Evolutionary conservation across 1,284 basidiomycete species (phyloP), one percentile per base, ranked within the genome.

Genomic region (Irpex lacteus): DNA sequence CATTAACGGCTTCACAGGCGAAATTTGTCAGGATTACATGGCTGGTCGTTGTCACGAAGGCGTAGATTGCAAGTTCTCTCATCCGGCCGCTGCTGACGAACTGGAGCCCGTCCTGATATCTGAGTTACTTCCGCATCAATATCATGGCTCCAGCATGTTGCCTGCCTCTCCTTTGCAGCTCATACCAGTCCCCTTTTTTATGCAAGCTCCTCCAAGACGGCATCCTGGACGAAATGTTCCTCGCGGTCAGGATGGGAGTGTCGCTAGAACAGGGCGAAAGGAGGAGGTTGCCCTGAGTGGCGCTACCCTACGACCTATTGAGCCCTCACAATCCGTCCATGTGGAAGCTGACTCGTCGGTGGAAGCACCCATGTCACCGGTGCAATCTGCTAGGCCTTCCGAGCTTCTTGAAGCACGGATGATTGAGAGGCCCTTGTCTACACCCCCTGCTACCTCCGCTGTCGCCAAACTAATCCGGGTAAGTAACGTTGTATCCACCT

Each of bases 41-140:
- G 68, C 73, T 0, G 80, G 81, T 0, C 66, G 65, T 9, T 82
- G 80, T 69, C 64, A 67, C 9, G 69, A 77, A 19, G 80, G 78
- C 9, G 67, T 70, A 18, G 76, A 82, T 63, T 82, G 81, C 66
- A 74, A 68, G 63, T 72, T 74, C 50, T 72, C 74, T 19, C 81
- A 83, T 62, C 75, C 78, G 4, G 74, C 74, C 26, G 70, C 26
- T 8, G 52, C 32, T 8, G 50, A 59, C 34, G 55, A 63, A 19
- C 40, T 8, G 52, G 47, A 65, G 13, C 36, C 26, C 34, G 11
- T 21, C 53, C 2, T 58, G 8, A 5, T 62, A 9, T 44, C 60
- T 8, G 61, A 61, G 9, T 34, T 60, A 2, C 60, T 34, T 5
- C 15, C 62, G 11, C 26, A 59, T 32, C 26, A 59, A 5, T 38